Evolutionary conservation across 2,329 filamentous ascomycete species (phyloP).

Genomic region (Neofusicoccum ribis): DNA sequence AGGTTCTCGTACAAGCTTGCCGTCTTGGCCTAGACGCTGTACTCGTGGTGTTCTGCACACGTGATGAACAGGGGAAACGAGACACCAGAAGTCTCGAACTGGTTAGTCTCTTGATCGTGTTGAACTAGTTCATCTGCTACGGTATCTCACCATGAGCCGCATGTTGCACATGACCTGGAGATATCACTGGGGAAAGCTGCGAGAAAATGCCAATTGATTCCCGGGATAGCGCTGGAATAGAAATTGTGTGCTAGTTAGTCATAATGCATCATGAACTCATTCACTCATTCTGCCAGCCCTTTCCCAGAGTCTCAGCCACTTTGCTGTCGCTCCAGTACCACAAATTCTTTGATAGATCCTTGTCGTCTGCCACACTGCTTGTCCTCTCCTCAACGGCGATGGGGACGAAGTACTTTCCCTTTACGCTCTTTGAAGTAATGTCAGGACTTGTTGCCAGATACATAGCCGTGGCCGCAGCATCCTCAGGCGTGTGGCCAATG

Average conservation of each 20-base stretch:
- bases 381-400: conserved; percentile 32
- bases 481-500: conserved; percentile 29
- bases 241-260: neutral
- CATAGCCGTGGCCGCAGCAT: conserved; percentile 34
- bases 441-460: conserved; percentile 32
- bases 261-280: neutral
- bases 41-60: too few relatives aligned
- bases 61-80: too few relatives aligned
- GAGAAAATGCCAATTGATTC: neutral
- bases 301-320: conserved; percentile 18
- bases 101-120: too few relatives aligned
- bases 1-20: neutral
- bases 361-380: conserved; percentile 31
- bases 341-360: conserved; percentile 32
- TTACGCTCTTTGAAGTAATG: conserved; percentile 24
- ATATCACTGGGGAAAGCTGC: too few relatives aligned
- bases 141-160: too few relatives aligned
- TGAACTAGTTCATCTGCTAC: too few relatives aligned
- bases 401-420: conserved; percentile 42
- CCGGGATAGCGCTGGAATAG: neutral
- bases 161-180: too few relatives aligned
- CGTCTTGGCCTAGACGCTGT: too few relatives aligned
- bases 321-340: conserved; percentile 35
- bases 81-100: too few relatives aligned
- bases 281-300: conserved; percentile 18